Evolutionary conservation across 2,329 filamentous ascomycete genomes (phyloP).

Genomic region (Seiridium unicorne): DNA sequence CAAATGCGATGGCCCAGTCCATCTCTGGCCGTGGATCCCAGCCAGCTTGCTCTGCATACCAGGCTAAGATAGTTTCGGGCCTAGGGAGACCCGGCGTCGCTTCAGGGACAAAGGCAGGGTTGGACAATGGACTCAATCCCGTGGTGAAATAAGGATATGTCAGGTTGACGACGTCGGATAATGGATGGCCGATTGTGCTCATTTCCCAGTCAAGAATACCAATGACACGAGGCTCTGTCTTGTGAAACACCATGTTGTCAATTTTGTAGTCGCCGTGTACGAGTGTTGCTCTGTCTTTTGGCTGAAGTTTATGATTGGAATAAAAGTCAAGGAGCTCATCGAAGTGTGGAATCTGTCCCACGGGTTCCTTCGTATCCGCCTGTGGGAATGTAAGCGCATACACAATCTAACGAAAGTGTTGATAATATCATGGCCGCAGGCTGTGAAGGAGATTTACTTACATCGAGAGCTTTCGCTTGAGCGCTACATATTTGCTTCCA

Average conservation of each 20-base stretch:
- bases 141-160: slow-evolving; percentile 5
- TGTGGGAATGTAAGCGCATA: not conserved
- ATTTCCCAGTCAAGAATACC: slow-evolving; percentile 96
- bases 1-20: slow-evolving; percentile 58
- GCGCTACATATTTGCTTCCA: slow-evolving; percentile 75
- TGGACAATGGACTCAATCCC: not conserved
- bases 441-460: slow-evolving; percentile 33
- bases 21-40: slow-evolving; percentile 65
- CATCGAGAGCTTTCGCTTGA: slow-evolving; percentile 71
- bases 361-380: slow-evolving; percentile 62
- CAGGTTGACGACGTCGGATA: slow-evolving; percentile 86
- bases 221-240: slow-evolving; percentile 81
- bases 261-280: slow-evolving; percentile 96
- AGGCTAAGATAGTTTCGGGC: slow-evolving; percentile 37
- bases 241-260: slow-evolving; percentile 82
- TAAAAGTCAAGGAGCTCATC: slow-evolving; percentile 79
- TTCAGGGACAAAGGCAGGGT: slow-evolving; percentile 53
- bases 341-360: slow-evolving; percentile 78
- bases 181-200: slow-evolving; percentile 90
- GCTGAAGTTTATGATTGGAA: slow-evolving; percentile 64
- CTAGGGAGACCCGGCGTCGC: slow-evolving; percentile 60
- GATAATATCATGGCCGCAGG: not conserved
- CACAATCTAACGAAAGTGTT: no score
- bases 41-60: slow-evolving; percentile 51
- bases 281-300: slow-evolving; percentile 71